Evolutionary conservation across 257 asterid genomes (phyloP), one percentile per base, ranked within the genome.

Genomic region (Eustoma russellianum): DNA sequence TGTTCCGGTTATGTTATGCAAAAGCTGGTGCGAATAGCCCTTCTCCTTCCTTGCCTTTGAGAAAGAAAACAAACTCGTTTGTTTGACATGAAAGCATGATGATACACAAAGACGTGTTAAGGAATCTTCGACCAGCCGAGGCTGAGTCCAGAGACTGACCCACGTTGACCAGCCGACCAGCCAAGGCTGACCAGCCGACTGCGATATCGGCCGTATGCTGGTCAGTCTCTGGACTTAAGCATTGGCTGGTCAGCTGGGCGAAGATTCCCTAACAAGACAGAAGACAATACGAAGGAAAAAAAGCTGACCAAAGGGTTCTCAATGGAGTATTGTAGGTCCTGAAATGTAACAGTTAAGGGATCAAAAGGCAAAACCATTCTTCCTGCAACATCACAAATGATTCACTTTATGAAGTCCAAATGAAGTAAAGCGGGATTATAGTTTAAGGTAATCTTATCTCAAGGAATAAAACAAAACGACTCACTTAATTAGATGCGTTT

Each of bases 331-430:
- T 83, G 81, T 53, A 83, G 73, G 44, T 79, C 75, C 55, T 76
- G 65, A 69, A 83, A 83, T 53, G 71, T 77, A 7, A 83, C 55
- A 41, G 65, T 62, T 13, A 68, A 59, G 16, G 83, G 81, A 65
- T 83, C 79, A 65, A 79, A 83, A 40, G 93, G 93, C 52, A 83
- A 74, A 46, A 75, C 81, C 85, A 79, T 75, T 64, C 61, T 71
- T 12, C 69, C 93, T 79, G 81, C 70, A 59, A 53, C 52, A 61
- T 9, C 30, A 4, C 30, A 24, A 24, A 24, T 4, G 30, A 24
- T 24, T 24, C 30, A 24, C 2, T 24, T 24, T 24, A 24, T 24
- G 3, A 24, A 24, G 30, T 24, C 30, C 30, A 0, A 24, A 24
- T 24, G 30, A 24, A 24, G n/a, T n/a, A n/a, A n/a, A n/a, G n/a